These are phyloP conservation scores for Verticillium zaregamsianum DNA, from an alignment of 2,329 filamentous ascomycete genomes.

Conservation along the genomic window DNA sequence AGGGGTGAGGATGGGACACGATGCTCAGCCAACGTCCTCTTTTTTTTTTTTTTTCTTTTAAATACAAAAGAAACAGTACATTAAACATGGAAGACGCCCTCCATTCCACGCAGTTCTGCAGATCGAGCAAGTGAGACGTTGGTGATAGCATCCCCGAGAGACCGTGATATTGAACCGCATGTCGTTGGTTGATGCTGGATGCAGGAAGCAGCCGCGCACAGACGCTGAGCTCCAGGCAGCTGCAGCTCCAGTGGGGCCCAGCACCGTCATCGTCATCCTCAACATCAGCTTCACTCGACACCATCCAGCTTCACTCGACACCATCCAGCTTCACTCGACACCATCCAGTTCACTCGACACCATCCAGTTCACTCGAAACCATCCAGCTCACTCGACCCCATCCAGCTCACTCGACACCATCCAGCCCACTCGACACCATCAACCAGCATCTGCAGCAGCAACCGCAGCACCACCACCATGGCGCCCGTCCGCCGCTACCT, in stretches of 20 bases:
- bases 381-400: too few species aligned
- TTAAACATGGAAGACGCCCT: too few species aligned
- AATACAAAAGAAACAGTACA: too few species aligned
- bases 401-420: neutral
- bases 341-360: neutral
- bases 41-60: too few species aligned
- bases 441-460: too few species aligned
- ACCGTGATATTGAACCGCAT: too few species aligned
- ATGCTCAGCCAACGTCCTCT: too few species aligned
- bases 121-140: too few species aligned
- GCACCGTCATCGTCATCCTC: neutral
- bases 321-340: neutral
- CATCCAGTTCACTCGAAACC: neutral
- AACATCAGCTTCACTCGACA: neutral
- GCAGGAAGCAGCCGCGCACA: neutral
- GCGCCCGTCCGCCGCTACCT: constrained; percentile 85
- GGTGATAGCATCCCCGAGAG: too few species aligned
- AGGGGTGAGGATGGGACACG: too few species aligned
- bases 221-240: neutral
- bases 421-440: neutral
- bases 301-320: neutral
- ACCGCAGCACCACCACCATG: constrained; percentile 48
- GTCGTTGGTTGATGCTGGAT: too few species aligned
- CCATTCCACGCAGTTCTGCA: too few species aligned
- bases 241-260: neutral